Conservation (phyloP, 331 rosid genomes). For the Phaseolus coccineus region DNA sequence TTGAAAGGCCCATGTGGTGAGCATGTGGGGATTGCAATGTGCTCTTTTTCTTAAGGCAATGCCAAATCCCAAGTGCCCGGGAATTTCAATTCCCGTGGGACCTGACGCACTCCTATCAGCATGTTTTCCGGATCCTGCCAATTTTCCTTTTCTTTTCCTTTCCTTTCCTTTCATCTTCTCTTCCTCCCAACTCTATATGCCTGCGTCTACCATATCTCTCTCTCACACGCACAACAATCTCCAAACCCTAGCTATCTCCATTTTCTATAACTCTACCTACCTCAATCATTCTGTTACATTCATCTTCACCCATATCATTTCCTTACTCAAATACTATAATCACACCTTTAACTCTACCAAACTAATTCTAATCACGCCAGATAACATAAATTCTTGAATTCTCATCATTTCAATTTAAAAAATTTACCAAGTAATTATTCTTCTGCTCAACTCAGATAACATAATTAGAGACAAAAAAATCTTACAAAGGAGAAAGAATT, state of each 20-base stretch:
- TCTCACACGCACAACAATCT: slow-evolving; percentile 1
- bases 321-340: too few species aligned
- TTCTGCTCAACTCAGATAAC: too few species aligned
- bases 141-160: slow-evolving; percentile 41
- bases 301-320: too few species aligned
- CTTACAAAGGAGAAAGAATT: too few species aligned
- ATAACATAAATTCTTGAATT: too few species aligned
- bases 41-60: slow-evolving; percentile 48
- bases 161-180: not conserved
- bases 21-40: slow-evolving; percentile 67
- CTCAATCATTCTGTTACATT: too few species aligned
- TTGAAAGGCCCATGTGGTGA: slow-evolving; percentile 68
- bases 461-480: too few species aligned
- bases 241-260: slow-evolving; percentile 3
- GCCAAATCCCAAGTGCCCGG: slow-evolving; percentile 62
- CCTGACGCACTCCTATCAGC: slow-evolving; percentile 54
- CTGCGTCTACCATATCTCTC: not conserved
- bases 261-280: not conserved
- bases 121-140: slow-evolving; percentile 82
- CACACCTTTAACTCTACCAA: too few species aligned
- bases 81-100: slow-evolving; percentile 62
- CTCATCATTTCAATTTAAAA: too few species aligned
- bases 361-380: too few species aligned
- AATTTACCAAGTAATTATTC: too few species aligned
- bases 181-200: not conserved